Conservation (phyloP, 2,329 filamentous ascomycete genomes). For the Macrophomina tecta region DNA sequence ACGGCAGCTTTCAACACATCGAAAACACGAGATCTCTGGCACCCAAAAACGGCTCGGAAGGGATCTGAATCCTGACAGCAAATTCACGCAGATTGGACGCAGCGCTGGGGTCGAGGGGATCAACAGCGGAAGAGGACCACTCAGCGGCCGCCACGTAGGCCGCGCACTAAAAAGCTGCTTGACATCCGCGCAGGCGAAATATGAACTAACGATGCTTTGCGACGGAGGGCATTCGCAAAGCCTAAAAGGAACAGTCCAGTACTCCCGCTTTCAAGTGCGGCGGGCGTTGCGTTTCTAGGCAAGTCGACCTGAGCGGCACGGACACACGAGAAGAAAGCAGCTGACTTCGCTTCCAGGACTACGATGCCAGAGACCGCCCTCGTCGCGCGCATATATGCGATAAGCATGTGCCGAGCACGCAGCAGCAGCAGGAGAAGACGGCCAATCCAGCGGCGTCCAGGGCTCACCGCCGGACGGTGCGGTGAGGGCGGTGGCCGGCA, state of each 20-base stretch:
- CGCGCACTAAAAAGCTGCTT: slow-evolving; percentile 28
- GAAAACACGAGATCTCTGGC: slow-evolving; percentile 8
- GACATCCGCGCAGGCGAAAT: slow-evolving; percentile 26
- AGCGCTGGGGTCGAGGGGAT: slow-evolving; percentile 37
- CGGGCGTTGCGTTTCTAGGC: slow-evolving; percentile 19
- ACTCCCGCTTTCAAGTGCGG: slow-evolving; percentile 11
- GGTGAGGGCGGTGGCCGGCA: background rate
- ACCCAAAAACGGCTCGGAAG: slow-evolving; percentile 26
- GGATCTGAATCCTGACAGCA: slow-evolving; percentile 32
- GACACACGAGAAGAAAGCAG: background rate
- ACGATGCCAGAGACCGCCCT: too few species aligned
- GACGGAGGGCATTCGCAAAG: slow-evolving; percentile 28
- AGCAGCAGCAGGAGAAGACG: background rate
- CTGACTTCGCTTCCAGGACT: slow-evolving; percentile 12
- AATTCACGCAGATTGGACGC: slow-evolving; percentile 33
- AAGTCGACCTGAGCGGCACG: background rate
- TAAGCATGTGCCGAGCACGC: slow-evolving; percentile 2
- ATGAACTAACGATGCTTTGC: slow-evolving; percentile 27
- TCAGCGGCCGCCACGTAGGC: slow-evolving; percentile 51
- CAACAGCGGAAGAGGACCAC: slow-evolving; percentile 46
- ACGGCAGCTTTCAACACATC: background rate
- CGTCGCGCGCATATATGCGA: background rate
- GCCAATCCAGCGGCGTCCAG: background rate
- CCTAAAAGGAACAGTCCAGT: slow-evolving; percentile 22
- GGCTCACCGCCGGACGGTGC: slow-evolving; percentile 22